phyloP scores from a whole-genome alignment of 1,284 basidiomycete species.

The Grifola frondosa region DNA sequence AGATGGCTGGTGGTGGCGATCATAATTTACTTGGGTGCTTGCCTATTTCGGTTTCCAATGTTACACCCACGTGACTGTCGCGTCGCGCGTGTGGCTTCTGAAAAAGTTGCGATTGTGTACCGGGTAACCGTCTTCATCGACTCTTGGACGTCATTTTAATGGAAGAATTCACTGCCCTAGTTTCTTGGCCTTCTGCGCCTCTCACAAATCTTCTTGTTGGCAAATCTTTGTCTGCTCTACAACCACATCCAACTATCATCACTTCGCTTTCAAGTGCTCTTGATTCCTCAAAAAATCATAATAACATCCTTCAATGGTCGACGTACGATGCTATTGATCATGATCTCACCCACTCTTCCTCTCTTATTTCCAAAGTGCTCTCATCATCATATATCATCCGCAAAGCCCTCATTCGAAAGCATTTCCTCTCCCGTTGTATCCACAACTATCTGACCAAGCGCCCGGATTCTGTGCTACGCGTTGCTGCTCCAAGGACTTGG shows the following conservation, averaged over 20 bases:
- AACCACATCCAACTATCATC: slow-evolving; percentile 28
- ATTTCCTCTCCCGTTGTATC: slow-evolving; percentile 83
- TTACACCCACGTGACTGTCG: slow-evolving; percentile 1
- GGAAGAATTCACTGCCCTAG: slow-evolving; percentile 44
- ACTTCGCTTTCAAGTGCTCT: slow-evolving; percentile 22
- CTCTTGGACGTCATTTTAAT: slow-evolving; percentile 7
- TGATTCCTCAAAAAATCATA: slow-evolving; percentile 10
- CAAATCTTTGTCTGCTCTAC: slow-evolving; percentile 51
- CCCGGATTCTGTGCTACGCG: slow-evolving; percentile 51
- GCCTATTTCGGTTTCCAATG: too few relatives aligned
- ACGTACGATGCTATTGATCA: slow-evolving; percentile 85
- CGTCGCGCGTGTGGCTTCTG: slow-evolving; percentile 7
- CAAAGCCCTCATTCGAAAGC: slow-evolving; percentile 94
- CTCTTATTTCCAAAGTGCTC: slow-evolving; percentile 42
- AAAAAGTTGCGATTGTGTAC: too few relatives aligned
- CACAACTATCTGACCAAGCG: slow-evolving; percentile 76
- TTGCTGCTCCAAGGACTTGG: slow-evolving; percentile 78
- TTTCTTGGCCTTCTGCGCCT: slow-evolving; percentile 78
- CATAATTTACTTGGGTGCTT: slow-evolving; percentile 12
- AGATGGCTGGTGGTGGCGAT: too few relatives aligned
- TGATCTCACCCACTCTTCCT: slow-evolving; percentile 53
- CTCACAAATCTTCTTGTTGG: slow-evolving; percentile 72
- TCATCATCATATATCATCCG: slow-evolving; percentile 89
- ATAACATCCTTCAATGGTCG: slow-evolving; percentile 69
- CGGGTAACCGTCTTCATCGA: not conserved